A percentile compares a stretch with the other conserved stretches of the same genome.
These are phyloP conservation scores for Stephania yunnanensis DNA, from an alignment of 164 flowering plant species.

Conservation along the genomic window DNA sequence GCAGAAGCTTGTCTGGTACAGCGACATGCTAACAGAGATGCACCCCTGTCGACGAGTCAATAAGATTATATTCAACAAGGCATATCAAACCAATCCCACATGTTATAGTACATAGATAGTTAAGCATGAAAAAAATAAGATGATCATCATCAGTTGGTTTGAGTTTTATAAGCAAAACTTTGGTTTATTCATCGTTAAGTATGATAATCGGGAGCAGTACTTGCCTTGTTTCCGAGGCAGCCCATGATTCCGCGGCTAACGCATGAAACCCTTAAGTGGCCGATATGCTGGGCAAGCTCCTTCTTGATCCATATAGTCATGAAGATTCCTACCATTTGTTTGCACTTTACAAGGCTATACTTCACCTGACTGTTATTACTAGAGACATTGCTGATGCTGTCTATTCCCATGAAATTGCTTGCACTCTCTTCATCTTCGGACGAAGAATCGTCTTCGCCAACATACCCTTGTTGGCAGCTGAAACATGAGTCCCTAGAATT, in stretches of 20 bases:
- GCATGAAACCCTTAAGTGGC: conserved; percentile 61
- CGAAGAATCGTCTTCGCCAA: conserved; percentile 33
- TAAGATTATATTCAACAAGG: background rate
- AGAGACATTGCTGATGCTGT: conserved; percentile 9
- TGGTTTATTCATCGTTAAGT: background rate
- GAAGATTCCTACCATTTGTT: conserved; percentile 90
- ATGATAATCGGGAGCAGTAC: background rate
- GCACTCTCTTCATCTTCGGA: conserved; percentile 57
- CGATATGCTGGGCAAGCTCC: conserved; percentile 57
- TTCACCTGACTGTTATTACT: conserved; percentile 24
- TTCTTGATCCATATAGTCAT: conserved; percentile 61
- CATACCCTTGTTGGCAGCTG: conserved; percentile 34
- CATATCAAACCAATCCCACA: background rate
- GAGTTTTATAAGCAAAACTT: no score
- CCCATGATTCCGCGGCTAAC: conserved; percentile 78
- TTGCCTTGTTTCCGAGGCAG: conserved; percentile 82
- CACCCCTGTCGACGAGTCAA: conserved; percentile 53
- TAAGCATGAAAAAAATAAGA: background rate
- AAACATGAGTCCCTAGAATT: conserved; percentile 50
- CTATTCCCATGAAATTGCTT: conserved; percentile 14
- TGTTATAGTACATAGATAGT: background rate
- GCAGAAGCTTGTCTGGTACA: conserved; percentile 72
- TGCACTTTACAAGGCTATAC: conserved; percentile 58
- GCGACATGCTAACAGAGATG: conserved; percentile 68
- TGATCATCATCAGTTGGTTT: no score